These are phyloP conservation scores for Perilla frutescens DNA, from an alignment of 257 asterid genomes.

Conservation along the genomic window DNA sequence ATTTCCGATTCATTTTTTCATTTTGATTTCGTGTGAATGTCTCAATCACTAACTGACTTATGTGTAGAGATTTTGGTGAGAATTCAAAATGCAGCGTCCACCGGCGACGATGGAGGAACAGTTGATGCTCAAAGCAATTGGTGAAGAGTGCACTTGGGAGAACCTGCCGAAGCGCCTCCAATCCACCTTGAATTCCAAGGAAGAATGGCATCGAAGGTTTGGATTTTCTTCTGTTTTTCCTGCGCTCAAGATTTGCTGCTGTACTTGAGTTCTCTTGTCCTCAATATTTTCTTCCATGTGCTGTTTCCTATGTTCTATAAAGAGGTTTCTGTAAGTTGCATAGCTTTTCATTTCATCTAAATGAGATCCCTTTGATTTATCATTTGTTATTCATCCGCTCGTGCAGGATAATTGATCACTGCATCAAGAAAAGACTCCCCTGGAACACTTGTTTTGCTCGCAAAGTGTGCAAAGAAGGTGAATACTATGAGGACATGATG, in stretches of 20 bases:
- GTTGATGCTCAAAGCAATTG: conserved; percentile 74
- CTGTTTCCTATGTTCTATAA: neutral
- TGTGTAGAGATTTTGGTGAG: conserved; percentile 33
- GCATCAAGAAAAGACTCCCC: conserved; percentile 85
- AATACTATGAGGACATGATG: conserved; percentile 98
- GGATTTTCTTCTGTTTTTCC: neutral
- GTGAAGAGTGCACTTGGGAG: conserved; percentile 88
- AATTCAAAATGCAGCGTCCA: conserved; percentile 67
- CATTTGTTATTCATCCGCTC: conserved; percentile 25
- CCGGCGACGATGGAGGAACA: conserved; percentile 91
- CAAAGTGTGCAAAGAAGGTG: conserved; percentile 92
- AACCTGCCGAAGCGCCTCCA: conserved; percentile 95
- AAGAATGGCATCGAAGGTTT: conserved; percentile 96
- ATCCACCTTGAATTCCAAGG: conserved; percentile 79
- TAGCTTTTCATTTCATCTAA: conserved; percentile 10
- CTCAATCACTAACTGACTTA: conserved; percentile 24
- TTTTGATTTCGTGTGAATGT: conserved; percentile 15
- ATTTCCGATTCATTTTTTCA: conserved; percentile 7
- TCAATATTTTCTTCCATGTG: neutral
- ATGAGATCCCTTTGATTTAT: conserved; percentile 27
- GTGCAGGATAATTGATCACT: conserved; percentile 86
- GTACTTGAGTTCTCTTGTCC: neutral
- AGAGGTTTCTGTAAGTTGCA: conserved; percentile 14
- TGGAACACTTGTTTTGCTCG: conserved; percentile 91
- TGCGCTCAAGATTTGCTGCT: too few relatives aligned